Evolutionary conservation across 2,329 filamentous ascomycete species (phyloP), one percentile per base, ranked within the genome.

Genomic region (Aspergillus luchuensis): DNA sequence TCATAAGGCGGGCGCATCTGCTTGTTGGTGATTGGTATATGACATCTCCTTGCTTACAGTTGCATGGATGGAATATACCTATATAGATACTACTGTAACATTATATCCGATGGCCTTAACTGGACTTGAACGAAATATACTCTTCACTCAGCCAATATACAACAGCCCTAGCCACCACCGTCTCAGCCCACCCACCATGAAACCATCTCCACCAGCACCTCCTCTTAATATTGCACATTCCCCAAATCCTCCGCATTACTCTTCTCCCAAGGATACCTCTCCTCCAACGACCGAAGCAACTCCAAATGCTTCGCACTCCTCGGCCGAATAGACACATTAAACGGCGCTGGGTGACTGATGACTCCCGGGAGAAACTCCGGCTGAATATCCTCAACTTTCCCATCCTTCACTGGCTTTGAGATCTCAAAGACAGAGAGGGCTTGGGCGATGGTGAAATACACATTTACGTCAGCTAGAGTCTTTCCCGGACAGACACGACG

Each of bases 401-500:
- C 64, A 17, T 68, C 25, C 5, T 51, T 8, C 2, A 66, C 10
- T 1, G 66, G 59, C 39, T 66, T 68, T n/a, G 47, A 30, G 13
- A 71, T 67, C 5, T 62, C 55, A 19, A 70, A 70, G 3, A 57
- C 60, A 8, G 68, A 48, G 8, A 71, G 43, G 0, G 48, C 25
- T 28, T 69, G 66, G 8, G 62, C 62, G 3, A 70, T 23, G 1
- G 57, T 64, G 13, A 69, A 53, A 36, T 62, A 70, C 3, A 71
- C 43, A 17, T 66, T 66, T 1, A 53, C 21, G 17, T 69, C 66
- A 5, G 67, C 69, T 28, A 70, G 38, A 10, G 55, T 60, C 13
- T 63, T 60, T 0, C 69, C 68, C 6, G 69, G 69, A 17, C 69
- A 71, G 8, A 63, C 50, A 10, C 67, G 56, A 3, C 67, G 64